phyloP scores from a whole-genome alignment of 2,329 filamentous ascomycete genomes.

The Aspergillus quadrilineatus region DNA sequence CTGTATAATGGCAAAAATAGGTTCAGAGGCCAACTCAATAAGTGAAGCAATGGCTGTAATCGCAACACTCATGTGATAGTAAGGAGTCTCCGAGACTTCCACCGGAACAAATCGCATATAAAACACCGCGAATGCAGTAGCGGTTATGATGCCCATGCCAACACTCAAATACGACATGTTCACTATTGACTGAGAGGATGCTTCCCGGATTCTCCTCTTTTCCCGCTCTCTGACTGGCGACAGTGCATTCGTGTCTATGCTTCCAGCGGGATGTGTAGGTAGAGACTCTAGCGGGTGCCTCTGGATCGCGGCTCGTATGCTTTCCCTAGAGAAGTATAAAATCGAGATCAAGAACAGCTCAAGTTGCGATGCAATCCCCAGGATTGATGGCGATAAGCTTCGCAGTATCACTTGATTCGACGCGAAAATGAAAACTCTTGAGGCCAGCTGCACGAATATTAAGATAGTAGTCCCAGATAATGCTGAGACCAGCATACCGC shows the following conservation, averaged over 20 bases:
- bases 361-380: slow-evolving; percentile 84
- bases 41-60: slow-evolving; percentile 59
- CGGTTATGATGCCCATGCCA: slow-evolving; percentile 64
- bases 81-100: slow-evolving; percentile 57
- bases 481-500: slow-evolving; percentile 29
- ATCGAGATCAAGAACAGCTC: slow-evolving; percentile 91
- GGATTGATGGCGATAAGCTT: slow-evolving; percentile 77
- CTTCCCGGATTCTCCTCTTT: slow-evolving; percentile 24
- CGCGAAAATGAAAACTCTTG: slow-evolving; percentile 83
- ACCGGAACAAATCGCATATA: slow-evolving; percentile 61
- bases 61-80: slow-evolving; percentile 58
- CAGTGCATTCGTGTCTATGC: slow-evolving; percentile 12
- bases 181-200: slow-evolving; percentile 68
- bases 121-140: slow-evolving; percentile 62
- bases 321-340: slow-evolving; percentile 93
- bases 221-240: slow-evolving; percentile 11
- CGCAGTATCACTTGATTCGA: slow-evolving; percentile 90
- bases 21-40: slow-evolving; percentile 80
- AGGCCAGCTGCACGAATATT: slow-evolving; percentile 81
- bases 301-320: slow-evolving; percentile 85
- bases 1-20: slow-evolving; percentile 84
- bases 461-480: slow-evolving; percentile 78
- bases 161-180: slow-evolving; percentile 85
- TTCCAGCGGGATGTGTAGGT: slow-evolving; percentile 14
- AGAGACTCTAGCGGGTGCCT: slow-evolving; percentile 58